Evolutionary conservation across 148 eudicot species (phyloP).

Genomic region (Beta vulgaris): DNA sequence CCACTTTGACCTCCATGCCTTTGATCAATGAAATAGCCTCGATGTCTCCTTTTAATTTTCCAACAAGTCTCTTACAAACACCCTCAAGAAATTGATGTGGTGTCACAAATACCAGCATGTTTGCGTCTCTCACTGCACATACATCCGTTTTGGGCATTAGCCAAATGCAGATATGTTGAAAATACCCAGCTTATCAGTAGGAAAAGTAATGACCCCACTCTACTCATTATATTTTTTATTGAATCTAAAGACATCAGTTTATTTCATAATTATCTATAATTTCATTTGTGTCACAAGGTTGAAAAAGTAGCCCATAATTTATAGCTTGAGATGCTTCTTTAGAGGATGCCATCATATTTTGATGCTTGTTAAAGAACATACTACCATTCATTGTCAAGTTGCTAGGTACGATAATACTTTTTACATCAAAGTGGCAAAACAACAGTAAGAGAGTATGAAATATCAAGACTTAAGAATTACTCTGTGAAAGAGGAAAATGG

Average conservation of each 20-base stretch:
- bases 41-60: slow-evolving; percentile 60
- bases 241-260: neutral
- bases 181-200: neutral
- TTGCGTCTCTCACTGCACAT: slow-evolving; percentile 73
- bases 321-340: neutral
- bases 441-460: neutral
- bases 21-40: slow-evolving; percentile 87
- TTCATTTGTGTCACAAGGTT: neutral
- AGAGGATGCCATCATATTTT: neutral
- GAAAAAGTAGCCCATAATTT: too few species aligned
- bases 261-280: neutral
- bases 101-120: slow-evolving; percentile 90
- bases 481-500: neutral
- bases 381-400: neutral
- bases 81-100: slow-evolving; percentile 95
- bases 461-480: too few species aligned
- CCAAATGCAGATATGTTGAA: neutral
- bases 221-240: neutral
- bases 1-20: slow-evolving; percentile 95
- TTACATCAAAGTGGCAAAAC: neutral
- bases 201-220: neutral
- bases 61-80: slow-evolving; percentile 60
- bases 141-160: neutral
- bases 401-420: neutral
- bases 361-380: neutral